Conservation (phyloP, 768 basidiomycete species). For the Tephrocybe sp. region DNA sequence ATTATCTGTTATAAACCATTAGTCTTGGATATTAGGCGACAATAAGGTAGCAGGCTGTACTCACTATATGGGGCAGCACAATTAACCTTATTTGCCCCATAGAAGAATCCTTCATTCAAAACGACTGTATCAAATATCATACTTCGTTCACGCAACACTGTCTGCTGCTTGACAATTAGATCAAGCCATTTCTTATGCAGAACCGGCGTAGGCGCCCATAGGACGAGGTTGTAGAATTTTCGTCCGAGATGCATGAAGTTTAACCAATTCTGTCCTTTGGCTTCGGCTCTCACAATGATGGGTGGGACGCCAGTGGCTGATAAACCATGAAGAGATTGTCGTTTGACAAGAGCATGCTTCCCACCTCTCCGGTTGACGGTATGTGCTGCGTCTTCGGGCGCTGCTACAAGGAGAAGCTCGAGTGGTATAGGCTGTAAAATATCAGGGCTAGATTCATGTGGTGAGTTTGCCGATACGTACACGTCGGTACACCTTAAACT, state of each 20-base stretch:
- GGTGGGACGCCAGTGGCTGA: constrained; percentile 43
- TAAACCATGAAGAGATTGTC: constrained; percentile 38
- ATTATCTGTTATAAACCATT: too few species aligned
- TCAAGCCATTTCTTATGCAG: constrained; percentile 95
- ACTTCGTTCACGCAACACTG: constrained; percentile 77
- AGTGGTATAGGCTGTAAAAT: constrained; percentile 83
- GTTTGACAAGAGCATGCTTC: constrained; percentile 45
- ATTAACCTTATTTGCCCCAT: constrained; percentile 81
- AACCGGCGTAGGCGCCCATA: constrained; percentile 86
- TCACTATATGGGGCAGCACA: constrained; percentile 87
- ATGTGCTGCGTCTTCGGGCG: constrained; percentile 60
- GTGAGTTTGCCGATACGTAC: constrained; percentile 43
- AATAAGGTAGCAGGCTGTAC: constrained; percentile 31
- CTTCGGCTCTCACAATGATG: constrained; percentile 52
- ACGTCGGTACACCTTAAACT: constrained; percentile 88
- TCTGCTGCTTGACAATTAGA: constrained; percentile 86
- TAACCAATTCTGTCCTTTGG: constrained; percentile 86
- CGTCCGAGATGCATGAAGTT: constrained; percentile 93
- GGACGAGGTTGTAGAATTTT: constrained; percentile 85
- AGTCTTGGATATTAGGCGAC: background rate
- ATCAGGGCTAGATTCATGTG: background rate
- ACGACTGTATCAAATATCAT: constrained; percentile 81
- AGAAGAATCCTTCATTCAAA: constrained; percentile 87
- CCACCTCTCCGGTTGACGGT: constrained; percentile 36
- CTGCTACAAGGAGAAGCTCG: constrained; percentile 82